A percentile compares a stretch with the other conserved stretches of the same genome.
These are phyloP conservation scores for Candida lessepsii DNA, from an alignment of 805 yeast species.

Conservation along the genomic window DNA sequence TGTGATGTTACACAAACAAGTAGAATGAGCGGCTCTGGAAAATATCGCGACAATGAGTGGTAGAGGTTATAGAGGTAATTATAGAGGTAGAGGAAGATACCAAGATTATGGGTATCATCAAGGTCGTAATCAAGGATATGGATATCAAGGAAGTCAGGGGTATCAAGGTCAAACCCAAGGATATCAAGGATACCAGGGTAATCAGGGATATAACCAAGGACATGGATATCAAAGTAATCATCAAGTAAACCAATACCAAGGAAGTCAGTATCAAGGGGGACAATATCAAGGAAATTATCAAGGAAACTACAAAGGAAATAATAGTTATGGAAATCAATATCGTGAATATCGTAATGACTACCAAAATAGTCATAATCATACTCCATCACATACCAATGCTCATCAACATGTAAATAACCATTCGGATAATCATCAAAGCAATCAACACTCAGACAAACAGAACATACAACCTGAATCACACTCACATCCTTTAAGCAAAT, in stretches of 20 bases:
- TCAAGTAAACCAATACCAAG: background rate
- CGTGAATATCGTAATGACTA: background rate
- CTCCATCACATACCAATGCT: no score
- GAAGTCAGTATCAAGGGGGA: background rate
- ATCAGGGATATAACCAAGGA: no score
- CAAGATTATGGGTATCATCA: slow-evolving; percentile 7
- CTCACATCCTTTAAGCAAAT: slow-evolving; percentile 1
- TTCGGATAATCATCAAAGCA: background rate
- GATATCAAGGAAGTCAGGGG: slow-evolving; percentile 1
- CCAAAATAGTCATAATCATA: no score
- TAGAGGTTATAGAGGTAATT: slow-evolving; percentile 10
- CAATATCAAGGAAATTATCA: background rate
- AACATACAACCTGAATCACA: background rate
- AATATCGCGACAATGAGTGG: slow-evolving; percentile 4
- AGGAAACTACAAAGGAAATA: no score
- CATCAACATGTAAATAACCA: background rate
- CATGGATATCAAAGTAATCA: background rate
- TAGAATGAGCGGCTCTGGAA: background rate
- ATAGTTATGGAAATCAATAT: no score
- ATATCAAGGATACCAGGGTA: slow-evolving; percentile 3
- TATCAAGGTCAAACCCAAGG: background rate
- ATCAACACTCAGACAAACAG: background rate
- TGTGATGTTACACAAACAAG: background rate
- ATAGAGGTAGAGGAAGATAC: slow-evolving; percentile 9
- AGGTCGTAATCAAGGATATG: background rate